These are phyloP conservation scores for Alternaria sp. DNA, from an alignment of 2,329 filamentous ascomycete species.

Conservation along the genomic window DNA sequence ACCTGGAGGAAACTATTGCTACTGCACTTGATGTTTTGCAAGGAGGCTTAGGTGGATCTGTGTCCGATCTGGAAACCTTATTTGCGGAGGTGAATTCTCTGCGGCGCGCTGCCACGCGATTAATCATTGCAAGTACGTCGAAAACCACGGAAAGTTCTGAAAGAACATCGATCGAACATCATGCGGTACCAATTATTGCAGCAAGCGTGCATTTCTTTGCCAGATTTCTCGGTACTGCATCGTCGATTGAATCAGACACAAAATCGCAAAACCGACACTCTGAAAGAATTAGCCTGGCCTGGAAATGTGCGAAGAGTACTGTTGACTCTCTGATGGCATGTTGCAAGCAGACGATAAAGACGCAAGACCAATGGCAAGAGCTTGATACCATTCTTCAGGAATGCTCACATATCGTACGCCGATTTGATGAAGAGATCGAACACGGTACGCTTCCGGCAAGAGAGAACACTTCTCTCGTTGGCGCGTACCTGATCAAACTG, in stretches of 20 bases:
- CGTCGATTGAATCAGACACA: conserved; percentile 20
- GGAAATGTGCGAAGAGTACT: conserved; percentile 41
- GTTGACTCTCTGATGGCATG: conserved; percentile 45
- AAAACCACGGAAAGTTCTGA: not conserved
- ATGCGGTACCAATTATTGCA: conserved; percentile 33
- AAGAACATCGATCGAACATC: conserved; percentile 10
- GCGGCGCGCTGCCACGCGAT: conserved; percentile 38
- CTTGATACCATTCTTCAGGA: conserved; percentile 43
- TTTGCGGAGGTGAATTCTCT: conserved; percentile 45
- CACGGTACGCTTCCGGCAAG: conserved; percentile 2
- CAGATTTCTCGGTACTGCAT: conserved; percentile 37
- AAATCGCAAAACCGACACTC: conserved; percentile 25
- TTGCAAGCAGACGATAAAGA: conserved; percentile 35
- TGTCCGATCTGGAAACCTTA: conserved; percentile 42
- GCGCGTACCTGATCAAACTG: conserved; percentile 63
- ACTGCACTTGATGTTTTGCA: conserved; percentile 34
- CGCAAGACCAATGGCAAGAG: conserved; percentile 36
- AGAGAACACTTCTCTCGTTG: conserved; percentile 19
- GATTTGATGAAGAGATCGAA: conserved; percentile 28
- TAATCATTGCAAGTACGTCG: conserved; percentile 23
- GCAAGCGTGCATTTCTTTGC: conserved; percentile 41
- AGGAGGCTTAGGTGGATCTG: conserved; percentile 40
- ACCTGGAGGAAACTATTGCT: conserved; percentile 24
- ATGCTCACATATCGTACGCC: conserved; percentile 33
- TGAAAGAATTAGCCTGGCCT: conserved; percentile 31